Percentiles rank a stretch among this genome's conserved stretches.
Conservation (phyloP, 1,139 yeast species). For the Saccharomyces hybrid region DNA sequence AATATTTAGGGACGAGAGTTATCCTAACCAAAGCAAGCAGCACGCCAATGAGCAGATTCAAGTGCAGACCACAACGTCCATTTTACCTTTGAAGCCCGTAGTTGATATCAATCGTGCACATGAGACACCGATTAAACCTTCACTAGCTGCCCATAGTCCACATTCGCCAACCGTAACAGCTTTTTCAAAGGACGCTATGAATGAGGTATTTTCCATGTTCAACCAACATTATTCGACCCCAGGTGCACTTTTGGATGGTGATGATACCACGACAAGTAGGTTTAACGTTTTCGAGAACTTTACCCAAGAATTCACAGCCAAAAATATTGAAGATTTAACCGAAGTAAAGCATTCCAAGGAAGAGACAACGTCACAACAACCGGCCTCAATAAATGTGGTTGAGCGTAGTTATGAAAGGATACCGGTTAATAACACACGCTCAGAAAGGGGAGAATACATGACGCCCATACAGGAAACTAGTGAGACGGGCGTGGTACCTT, state of each 20-base stretch:
- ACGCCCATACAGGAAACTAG: neutral
- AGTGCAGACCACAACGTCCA: constrained; percentile 19
- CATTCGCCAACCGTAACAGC: constrained; percentile 73
- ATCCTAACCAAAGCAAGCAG: neutral
- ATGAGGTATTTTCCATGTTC: constrained; percentile 71
- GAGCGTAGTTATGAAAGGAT: neutral
- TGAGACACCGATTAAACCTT: constrained; percentile 23
- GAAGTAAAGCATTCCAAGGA: constrained; percentile 24
- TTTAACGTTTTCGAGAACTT: constrained; percentile 32
- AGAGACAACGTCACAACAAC: constrained; percentile 2
- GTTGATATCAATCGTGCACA: constrained; percentile 6
- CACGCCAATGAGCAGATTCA: neutral
- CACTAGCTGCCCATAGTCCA: neutral
- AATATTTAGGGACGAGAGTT: neutral
- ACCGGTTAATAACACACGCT: neutral
- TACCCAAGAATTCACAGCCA: constrained; percentile 34
- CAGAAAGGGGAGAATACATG: neutral
- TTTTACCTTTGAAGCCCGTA: constrained; percentile 26
- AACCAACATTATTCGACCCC: constrained; percentile 38
- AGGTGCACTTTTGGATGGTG: constrained; percentile 18
- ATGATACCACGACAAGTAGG: constrained; percentile 26
- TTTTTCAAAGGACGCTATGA: constrained; percentile 67
- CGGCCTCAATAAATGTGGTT: neutral
- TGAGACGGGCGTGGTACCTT: constrained; percentile 12
- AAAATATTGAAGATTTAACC: constrained; percentile 33